Evolutionary conservation across 495 filamentous ascomycete genomes (phyloP), one percentile per base, ranked within the genome.

Genomic region (Tuber umbilicatum): DNA sequence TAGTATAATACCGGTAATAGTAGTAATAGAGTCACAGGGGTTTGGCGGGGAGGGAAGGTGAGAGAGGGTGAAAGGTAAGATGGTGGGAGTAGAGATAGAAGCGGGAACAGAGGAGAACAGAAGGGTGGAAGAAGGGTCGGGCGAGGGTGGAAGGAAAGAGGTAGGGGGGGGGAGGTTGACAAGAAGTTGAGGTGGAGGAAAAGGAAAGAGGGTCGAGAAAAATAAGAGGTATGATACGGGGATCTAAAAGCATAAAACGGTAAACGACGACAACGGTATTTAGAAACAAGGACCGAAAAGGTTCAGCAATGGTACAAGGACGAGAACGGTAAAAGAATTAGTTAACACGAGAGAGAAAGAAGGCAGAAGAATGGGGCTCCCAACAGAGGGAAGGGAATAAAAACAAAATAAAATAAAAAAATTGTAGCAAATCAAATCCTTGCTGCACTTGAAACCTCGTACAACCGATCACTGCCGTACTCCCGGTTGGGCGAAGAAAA

Each of bases 381-480:
- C 70, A 74, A 72, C 38, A 71, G 72, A 71, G 71, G 69, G 68
- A 70, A 69, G 73, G 55, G 71, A 74, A 69, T 78, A 79, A 71
- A 77, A 41, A 74, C 70, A 41, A 35, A 69, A 40, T 7, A 31
- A 68, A 76, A 77, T 69, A 77, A 71, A 79, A 78, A 68, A 47
- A 74, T 68, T 45, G 72, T 78, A 79, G 72, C 77, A 64, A 64
- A 64, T 64, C 7, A 31, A 78, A 78, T 78, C 77, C 77, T 50
- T 79, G 77, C 76, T 47, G 39, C 35, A 79, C 72, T 79, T 79
- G 77, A 79, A 79, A 79, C 77, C 77, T 72, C 77, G 77, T 79
- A 78, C 77, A 79, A 79, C 77, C 77, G 77, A 79, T 74, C 71
- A 79, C 75, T 74, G 75, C 64, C 71, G 75, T 74, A 76, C 40